Evolutionary conservation across 306 rosid genomes (phyloP), one percentile per base, ranked within the genome.

Genomic region (Rubus parviflorus): DNA sequence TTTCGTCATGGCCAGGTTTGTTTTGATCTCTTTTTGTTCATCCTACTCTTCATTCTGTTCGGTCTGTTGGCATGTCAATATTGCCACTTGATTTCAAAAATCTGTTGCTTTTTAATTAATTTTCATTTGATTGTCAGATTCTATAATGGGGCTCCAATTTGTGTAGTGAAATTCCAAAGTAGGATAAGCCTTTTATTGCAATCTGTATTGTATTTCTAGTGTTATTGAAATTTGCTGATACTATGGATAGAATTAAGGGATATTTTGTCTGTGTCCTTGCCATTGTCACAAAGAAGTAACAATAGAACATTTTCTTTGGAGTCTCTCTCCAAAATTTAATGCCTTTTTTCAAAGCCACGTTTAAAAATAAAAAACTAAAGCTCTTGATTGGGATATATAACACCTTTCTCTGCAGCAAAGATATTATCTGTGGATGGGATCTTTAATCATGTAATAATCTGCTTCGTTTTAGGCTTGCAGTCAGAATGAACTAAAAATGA

Each of bases 1-100:
- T 70, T 95, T 95, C 7, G 97, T 92, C 77, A 92, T 95, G 99
- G 99, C 99, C 84, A 95, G 99, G 99, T 95, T 83, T 85, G 85
- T 88, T 58, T 58, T 77, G 20, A 12, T 64, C 20, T 77, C 80
- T 47, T 72, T 66, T 40, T 4, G 63, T 52, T 42, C 65, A 65
- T 69, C 57, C 57, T 76, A 4, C 48, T 66, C 62, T 38, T 42
- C 41, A 42, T 66, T 15, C 2, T 48, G 12, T 47, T 43, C 40
- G 48, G 22, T 38, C 9, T 35, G 42, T 37, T 79, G 23, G 37
- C 43, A 4, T 74, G 49, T 9, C 43, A 22, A 8, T 43, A 10
- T 30, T 53, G 11, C 52, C 54, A 19, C 71, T 17, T 47, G 40
- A 11, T 46, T 46, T 41, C 61, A 48, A 41, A 19, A 11, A 47